Evolutionary conservation across 805 yeast species (phyloP).

Genomic region (Spathaspora passalidarum): DNA sequence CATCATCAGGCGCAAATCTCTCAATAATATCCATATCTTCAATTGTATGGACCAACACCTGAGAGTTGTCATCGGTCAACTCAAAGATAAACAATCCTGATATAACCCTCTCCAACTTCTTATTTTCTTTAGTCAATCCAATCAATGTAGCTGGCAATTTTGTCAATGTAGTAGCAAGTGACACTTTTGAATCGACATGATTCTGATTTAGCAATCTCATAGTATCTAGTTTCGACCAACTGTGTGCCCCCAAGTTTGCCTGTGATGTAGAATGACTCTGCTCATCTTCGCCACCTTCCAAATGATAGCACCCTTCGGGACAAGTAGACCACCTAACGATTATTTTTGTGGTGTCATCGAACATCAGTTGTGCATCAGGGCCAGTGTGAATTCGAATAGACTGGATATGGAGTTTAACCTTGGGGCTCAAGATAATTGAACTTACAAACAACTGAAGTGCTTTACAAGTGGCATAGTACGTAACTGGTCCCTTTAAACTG

Average conservation of each 20-base stretch:
- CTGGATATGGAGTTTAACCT: slow-evolving; percentile 51
- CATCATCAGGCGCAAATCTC: slow-evolving; percentile 25
- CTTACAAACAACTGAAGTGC: slow-evolving; percentile 53
- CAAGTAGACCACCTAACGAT: slow-evolving; percentile 59
- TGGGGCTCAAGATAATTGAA: slow-evolving; percentile 53
- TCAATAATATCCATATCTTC: slow-evolving; percentile 65
- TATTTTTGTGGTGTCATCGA: slow-evolving; percentile 46
- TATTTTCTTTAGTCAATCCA: slow-evolving; percentile 27
- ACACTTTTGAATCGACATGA: slow-evolving; percentile 3
- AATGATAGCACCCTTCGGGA: slow-evolving; percentile 48
- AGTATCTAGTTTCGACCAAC: slow-evolving; percentile 37
- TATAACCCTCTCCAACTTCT: slow-evolving; percentile 38
- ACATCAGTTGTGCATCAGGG: slow-evolving; percentile 29
- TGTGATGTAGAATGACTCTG: slow-evolving; percentile 29
- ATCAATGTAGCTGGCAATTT: slow-evolving; percentile 31
- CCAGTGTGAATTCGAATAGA: slow-evolving; percentile 26
- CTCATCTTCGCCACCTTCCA: slow-evolving; percentile 15
- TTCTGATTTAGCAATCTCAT: slow-evolving; percentile 12
- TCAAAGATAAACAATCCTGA: slow-evolving; percentile 67
- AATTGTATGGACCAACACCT: slow-evolving; percentile 59
- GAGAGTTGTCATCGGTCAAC: slow-evolving; percentile 51
- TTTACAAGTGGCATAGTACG: slow-evolving; percentile 56
- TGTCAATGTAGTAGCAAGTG: slow-evolving; percentile 21
- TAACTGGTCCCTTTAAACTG: slow-evolving; percentile 49
- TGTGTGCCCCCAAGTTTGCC: slow-evolving; percentile 38